Base-by-base conservation (phyloP, 2,329 filamentous ascomycete genomes). In the Clarireedia homoeocarpa region DNA sequence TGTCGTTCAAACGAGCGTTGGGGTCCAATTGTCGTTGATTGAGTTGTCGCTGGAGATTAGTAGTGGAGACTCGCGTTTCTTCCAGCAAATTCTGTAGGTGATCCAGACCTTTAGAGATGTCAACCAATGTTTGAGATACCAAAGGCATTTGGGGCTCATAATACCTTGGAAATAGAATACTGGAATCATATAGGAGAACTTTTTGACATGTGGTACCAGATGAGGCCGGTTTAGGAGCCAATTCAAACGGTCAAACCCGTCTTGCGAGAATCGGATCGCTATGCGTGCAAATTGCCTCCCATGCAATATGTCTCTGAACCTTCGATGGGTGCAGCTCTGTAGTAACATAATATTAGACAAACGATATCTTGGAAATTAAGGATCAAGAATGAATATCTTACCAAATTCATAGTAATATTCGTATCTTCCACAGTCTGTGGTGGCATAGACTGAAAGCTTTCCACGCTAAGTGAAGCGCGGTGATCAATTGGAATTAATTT, bases 181-280 rank as follows among this genome's bases (percentile, higher is more conserved):
- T 4, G 79, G 79, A 55, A 83, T 77, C 69, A 82, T 74, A 66
- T 83, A 83, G 60, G 77, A 80, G 67, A 83, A 81, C 63, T 81
- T 81, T 65, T 77, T 79, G 58, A 82, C 80, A 65, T 79, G 73
- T 53, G 71, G 68, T 15, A 78, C 75, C 20, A 83, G 71, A 66
- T 78, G 74, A 17, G 71, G 70, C 60, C 75, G 74, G 49, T 70
- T 69, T 34, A 77, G 73, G 57, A 82, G 74, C 40, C 71, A 71
- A 53, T 77, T 73, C 48, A 82, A 66, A 38, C 74, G 73, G 50
- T 71, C 66, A 51, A 82, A 74, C 30, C 77, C 78, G 55, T 45
- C 69, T 66, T 27, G 76, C 75, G 66, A 81, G 48, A 61, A 64
- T 26, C 61, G 58, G 45, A 59, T 56, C 12, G 54, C 52, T 23